Evolutionary conservation across 2,329 filamentous ascomycete species (phyloP).

Genomic region (Alternaria gansuensis): DNA sequence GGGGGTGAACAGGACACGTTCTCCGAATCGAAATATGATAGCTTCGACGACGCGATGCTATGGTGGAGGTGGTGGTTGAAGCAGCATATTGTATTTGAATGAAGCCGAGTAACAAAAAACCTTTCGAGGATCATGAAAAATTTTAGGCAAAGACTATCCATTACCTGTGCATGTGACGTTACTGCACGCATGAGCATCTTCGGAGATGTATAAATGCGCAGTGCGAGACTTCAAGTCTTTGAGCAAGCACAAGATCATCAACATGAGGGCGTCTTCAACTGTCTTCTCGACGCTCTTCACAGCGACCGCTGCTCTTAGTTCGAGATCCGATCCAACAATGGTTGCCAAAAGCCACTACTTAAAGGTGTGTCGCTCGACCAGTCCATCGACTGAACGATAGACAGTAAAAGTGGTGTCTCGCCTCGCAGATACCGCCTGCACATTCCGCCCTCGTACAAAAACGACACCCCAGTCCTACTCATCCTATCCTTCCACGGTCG

Average conservation of each 20-base stretch:
- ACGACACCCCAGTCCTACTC: constrained; percentile 50
- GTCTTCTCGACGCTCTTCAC: neutral
- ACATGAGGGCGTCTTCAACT: neutral
- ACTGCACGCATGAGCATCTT: neutral
- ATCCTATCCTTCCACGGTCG: constrained; percentile 62
- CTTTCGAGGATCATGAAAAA: no score
- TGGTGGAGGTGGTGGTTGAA: neutral
- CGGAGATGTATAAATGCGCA: neutral
- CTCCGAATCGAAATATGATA: neutral
- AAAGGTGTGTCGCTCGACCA: constrained; percentile 29
- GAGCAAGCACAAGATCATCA: neutral
- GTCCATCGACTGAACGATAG: constrained; percentile 39
- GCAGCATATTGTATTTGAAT: neutral
- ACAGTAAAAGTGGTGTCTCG: constrained; percentile 40
- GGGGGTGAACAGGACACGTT: neutral
- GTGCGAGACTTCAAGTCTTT: no score
- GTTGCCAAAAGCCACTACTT: constrained; percentile 35
- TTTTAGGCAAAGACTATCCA: neutral
- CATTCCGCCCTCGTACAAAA: constrained; percentile 54
- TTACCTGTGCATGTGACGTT: constrained; percentile 2
- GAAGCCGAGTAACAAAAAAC: no score
- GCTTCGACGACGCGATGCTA: neutral
- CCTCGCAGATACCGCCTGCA: constrained; percentile 52
- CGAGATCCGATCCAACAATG: neutral
- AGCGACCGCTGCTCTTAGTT: neutral